Conservation (phyloP, 2,329 filamentous ascomycete species). For the Diaporthe sp. region DNA sequence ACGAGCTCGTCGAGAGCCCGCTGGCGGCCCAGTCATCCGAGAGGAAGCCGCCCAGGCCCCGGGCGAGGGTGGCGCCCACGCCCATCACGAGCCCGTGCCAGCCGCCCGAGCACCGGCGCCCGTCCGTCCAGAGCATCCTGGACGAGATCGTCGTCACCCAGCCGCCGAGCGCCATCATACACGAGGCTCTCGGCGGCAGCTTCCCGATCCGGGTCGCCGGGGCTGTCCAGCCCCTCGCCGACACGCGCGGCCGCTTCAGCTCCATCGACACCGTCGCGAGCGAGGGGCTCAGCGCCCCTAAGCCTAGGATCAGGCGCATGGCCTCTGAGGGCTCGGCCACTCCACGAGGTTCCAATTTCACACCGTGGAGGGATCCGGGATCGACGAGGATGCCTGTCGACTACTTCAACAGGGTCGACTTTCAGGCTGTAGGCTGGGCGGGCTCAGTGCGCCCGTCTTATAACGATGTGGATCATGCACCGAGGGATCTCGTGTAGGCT, state of each 20-base stretch:
- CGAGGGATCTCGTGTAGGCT: not conserved
- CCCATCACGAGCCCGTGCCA: not conserved
- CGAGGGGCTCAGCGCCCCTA: not conserved
- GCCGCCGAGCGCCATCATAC: conserved; percentile 10
- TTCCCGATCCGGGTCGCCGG: conserved; percentile 3
- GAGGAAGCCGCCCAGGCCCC: not conserved
- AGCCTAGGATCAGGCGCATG: not conserved
- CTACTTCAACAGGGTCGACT: conserved; percentile 4
- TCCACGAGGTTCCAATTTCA: not conserved
- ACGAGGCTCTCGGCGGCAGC: conserved; percentile 1
- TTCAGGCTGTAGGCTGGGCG: not conserved
- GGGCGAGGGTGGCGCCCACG: not conserved
- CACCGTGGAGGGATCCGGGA: not conserved
- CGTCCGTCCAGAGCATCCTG: conserved; percentile 9
- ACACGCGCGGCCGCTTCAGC: not conserved
- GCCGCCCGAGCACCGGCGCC: conserved; percentile 8
- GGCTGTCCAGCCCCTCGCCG: not conserved
- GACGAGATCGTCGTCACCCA: conserved; percentile 17
- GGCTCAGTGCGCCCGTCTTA: not conserved
- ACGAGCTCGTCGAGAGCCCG: not conserved
- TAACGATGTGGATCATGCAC: not conserved
- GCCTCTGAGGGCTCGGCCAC: not conserved
- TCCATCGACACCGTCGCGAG: not conserved
- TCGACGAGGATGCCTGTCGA: not conserved
- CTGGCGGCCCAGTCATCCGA: not conserved